Conservation (phyloP, 2,329 filamentous ascomycete species). For the Dryadomyces quercivorus region DNA sequence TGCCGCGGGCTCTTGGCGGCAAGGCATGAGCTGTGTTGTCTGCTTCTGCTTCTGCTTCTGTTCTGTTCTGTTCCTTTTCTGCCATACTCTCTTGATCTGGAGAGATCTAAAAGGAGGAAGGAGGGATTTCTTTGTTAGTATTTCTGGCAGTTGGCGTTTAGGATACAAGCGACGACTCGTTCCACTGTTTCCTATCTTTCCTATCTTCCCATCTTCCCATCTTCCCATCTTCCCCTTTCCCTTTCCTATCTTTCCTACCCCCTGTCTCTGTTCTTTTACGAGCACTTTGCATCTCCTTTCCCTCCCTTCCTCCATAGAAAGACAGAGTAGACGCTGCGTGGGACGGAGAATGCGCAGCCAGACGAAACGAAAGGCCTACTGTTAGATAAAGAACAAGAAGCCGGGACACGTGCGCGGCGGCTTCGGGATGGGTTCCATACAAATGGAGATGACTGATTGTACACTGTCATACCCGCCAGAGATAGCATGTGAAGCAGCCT, state of each 20-base stretch:
- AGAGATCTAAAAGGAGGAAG: background rate
- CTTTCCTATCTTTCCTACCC: background rate
- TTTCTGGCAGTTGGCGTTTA: background rate
- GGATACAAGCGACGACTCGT: background rate
- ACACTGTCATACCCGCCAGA: too few species aligned
- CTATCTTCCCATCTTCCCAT: background rate
- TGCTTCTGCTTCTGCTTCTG: background rate
- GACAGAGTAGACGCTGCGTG: too few species aligned
- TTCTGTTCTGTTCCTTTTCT: too few species aligned
- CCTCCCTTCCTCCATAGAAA: background rate
- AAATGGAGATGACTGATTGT: too few species aligned
- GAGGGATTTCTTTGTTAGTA: background rate
- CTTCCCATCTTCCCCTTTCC: background rate
- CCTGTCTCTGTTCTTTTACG: too few species aligned
- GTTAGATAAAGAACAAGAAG: too few species aligned
- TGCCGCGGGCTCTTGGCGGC: constrained; percentile 38
- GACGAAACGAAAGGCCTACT: too few species aligned
- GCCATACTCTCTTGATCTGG: background rate
- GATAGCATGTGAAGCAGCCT: too few species aligned
- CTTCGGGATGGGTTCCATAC: too few species aligned
- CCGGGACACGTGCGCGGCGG: too few species aligned
- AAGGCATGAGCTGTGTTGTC: constrained; percentile 3
- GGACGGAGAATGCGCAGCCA: too few species aligned
- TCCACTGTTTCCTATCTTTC: background rate
- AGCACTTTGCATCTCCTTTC: too few species aligned